phyloP scores from a whole-genome alignment of 176 grass and related monocot species.

The Zoysia pacifica region DNA sequence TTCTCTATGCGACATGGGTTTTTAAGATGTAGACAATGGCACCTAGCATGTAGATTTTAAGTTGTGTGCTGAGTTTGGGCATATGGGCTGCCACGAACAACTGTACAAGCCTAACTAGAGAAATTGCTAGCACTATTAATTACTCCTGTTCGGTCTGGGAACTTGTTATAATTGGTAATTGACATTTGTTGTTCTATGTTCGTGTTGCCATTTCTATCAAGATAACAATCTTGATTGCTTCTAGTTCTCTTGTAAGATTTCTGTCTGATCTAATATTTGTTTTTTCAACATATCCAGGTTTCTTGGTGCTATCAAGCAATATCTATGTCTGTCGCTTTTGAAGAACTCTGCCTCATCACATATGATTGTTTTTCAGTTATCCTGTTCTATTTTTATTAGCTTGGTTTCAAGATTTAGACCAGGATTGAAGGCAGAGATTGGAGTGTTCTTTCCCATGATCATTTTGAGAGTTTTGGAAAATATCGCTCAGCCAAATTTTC shows the following conservation, averaged over 20 bases:
- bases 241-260: slow-evolving; percentile 14
- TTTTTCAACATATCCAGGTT: slow-evolving; percentile 70
- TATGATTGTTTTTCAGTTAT: slow-evolving; percentile 98
- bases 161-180: slow-evolving; percentile 18
- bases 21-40: neutral
- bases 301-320: slow-evolving; percentile 99
- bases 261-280: slow-evolving; percentile 44
- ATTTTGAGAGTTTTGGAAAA: slow-evolving; percentile 96
- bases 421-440: slow-evolving; percentile 98
- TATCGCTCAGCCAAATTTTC: slow-evolving; percentile 98
- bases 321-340: slow-evolving; percentile 91
- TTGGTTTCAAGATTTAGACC: slow-evolving; percentile 97
- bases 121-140: slow-evolving; percentile 16
- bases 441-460: slow-evolving; percentile 98
- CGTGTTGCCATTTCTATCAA: neutral
- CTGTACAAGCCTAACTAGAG: neutral
- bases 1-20: no score
- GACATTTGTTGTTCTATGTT: slow-evolving; percentile 3
- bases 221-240: slow-evolving; percentile 17
- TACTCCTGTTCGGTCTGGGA: slow-evolving; percentile 2
- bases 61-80: slow-evolving; percentile 5
- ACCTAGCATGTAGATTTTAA: neutral
- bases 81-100: neutral
- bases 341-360: slow-evolving; percentile 98
- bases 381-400: slow-evolving; percentile 99